Evolutionary conservation across 495 filamentous ascomycete species (phyloP), one percentile per base, ranked within the genome.

Genomic region (Daldinia vernicosa): DNA sequence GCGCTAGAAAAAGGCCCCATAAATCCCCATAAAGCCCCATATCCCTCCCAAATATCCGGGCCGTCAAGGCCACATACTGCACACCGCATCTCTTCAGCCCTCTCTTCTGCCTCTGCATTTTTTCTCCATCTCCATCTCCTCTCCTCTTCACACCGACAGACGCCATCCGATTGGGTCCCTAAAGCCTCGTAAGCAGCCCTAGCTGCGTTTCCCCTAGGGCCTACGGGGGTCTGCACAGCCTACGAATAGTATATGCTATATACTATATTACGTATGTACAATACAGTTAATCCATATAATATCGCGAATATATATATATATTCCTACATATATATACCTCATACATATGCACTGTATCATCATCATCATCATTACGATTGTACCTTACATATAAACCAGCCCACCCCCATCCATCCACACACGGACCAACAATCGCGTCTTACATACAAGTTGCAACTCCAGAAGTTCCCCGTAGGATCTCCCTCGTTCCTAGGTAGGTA

Each of bases 1-100:
- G 8, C 12, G 26, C 26, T 45, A n/a, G n/a, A 47, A 12, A 12
- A 24, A 47, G 8, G 40, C 40, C 40, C 40, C 40, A 47, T 24
- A 47, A 43, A 22, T 17, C 35, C 35, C 35, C 35, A 39, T 39
- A 39, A 60, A 66, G 45, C 24, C 53, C 54, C 33, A 51, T 60
- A 51, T 26, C 37, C 33, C 39, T 39, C 57, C 45, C 60, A 73
- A 58, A 52, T 17, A 37, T 69, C 66, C 66, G 66, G 70, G 43
- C 55, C 65, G 22, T 35, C 57, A 63, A 56, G 53, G 32, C 33
- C 40, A 73, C n/a, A n/a, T n/a, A n/a, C n/a, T n/a, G n/a, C n/a
- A n/a, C 70, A 73, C 70, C 66, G 66, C 70, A 69, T 69, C 30
- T 72, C 65, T 64, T 69, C 65, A 72, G 63, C 69, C 69, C 57